Conservation (phyloP, 306 rosid genomes). For the Cicer pinnatifidum region DNA sequence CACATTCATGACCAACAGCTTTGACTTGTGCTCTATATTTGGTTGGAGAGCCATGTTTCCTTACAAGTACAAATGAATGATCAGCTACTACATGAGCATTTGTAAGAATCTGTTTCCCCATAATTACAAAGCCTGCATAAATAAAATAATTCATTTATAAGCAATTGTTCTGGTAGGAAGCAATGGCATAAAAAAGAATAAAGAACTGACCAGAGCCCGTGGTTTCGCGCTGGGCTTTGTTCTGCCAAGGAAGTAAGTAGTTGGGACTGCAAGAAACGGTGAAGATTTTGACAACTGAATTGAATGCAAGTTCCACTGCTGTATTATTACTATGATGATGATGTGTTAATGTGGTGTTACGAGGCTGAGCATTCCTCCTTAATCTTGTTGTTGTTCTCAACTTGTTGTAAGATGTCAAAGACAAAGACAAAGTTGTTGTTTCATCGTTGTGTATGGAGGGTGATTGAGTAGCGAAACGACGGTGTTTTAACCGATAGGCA, state of each 20-base stretch:
- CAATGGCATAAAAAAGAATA: too few species aligned
- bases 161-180: too few species aligned
- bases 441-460: neutral
- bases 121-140: slow-evolving; percentile 72
- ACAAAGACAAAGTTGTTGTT: too few species aligned
- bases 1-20: slow-evolving; percentile 95
- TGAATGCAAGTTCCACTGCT: slow-evolving; percentile 75
- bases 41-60: slow-evolving; percentile 91
- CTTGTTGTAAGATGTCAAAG: neutral
- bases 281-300: slow-evolving; percentile 87
- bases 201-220: slow-evolving; percentile 73
- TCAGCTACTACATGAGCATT: slow-evolving; percentile 97
- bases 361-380: slow-evolving; percentile 39
- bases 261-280: slow-evolving; percentile 85
- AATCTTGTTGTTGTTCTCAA: slow-evolving; percentile 4
- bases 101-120: slow-evolving; percentile 75
- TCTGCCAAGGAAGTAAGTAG: slow-evolving; percentile 92
- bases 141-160: too few species aligned
- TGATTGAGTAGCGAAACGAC: slow-evolving; percentile 24
- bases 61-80: slow-evolving; percentile 82
- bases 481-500: slow-evolving; percentile 40
- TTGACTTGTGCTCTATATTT: slow-evolving; percentile 80
- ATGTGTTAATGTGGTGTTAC: neutral
- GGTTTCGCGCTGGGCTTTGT: slow-evolving; percentile 88
- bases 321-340: slow-evolving; percentile 5